Evolutionary conservation across 371 early-diverging fungal genomes (phyloP), one percentile per base, ranked within the genome.

Genomic region (Phascolomyces articulosus): DNA sequence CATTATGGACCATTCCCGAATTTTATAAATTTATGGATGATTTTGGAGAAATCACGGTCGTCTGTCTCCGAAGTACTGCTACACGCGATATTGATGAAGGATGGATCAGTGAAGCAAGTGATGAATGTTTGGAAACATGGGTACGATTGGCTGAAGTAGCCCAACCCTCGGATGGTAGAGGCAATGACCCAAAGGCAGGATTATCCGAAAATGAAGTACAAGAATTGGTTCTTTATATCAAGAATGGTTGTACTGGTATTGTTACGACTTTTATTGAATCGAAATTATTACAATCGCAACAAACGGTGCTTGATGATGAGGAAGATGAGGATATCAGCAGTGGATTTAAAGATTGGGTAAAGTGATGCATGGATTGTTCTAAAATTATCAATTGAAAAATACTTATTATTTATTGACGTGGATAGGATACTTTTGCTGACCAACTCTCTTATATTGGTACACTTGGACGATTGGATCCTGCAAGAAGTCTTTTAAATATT

Each of bases 71-170:
- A 21, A 85, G 83, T 28, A 79, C 85, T 13, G 80, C 83, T 6
- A 75, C 69, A 13, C 55, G 44, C 27, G 86, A 87, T 23, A 71
- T 77, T 4, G 82, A 80, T 47, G 73, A 78, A 62, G 81, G 82
- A 16, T 88, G 90, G 79, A 78, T 84, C 54, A 79, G 84, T 56
- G 93, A 90, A 29, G 87, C 91, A 0, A 84, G 87, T 60, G 91
- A 92, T 55, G 87, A 90, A 55, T 83, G 89, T 27, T 73, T 92
- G 11, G 84, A 83, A 29, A 85, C 88, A 0, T 92, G 93, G 93
- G 87, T 90, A 0, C 80, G 75, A 24, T 69, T 92, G 72, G 78
- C 73, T 27, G 71, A 78, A 23, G 56, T 70, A 27, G 62, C 73
- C 9, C 75, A 72, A 56, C 73, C 74, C 2, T 60, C 54, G 29